These are phyloP conservation scores for Syncephalastrum sp. DNA, from an alignment of 371 early-diverging fungal species.

Conservation along the genomic window DNA sequence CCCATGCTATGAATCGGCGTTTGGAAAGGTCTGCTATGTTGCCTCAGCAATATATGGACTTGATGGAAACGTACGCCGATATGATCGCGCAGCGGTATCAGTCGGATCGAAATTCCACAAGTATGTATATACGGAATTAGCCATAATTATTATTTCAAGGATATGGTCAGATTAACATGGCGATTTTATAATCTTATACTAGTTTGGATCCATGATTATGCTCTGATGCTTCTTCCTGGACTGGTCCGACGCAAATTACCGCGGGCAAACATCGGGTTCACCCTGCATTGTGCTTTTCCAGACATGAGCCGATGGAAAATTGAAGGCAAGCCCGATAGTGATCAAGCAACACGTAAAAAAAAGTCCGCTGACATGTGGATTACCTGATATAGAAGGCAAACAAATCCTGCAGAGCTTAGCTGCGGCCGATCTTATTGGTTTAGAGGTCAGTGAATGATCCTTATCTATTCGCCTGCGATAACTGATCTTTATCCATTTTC, in stretches of 20 bases:
- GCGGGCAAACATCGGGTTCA: slow-evolving; percentile 88
- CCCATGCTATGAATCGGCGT: no score
- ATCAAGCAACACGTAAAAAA: no score
- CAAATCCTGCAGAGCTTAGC: slow-evolving; percentile 13
- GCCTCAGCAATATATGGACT: no score
- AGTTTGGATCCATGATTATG: slow-evolving; percentile 99
- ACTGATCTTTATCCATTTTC: no score
- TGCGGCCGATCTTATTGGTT: slow-evolving; percentile 16
- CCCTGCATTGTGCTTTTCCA: slow-evolving; percentile 97
- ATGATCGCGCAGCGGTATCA: slow-evolving; percentile 68
- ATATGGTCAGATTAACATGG: no score
- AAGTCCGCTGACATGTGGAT: no score
- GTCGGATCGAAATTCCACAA: slow-evolving; percentile 62
- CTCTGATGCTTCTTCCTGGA: slow-evolving; percentile 91
- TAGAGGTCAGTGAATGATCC: slow-evolving; percentile 8
- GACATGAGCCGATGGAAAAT: slow-evolving; percentile 2
- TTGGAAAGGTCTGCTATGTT: no score
- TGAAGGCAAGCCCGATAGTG: slow-evolving; percentile 1
- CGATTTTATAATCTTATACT: slow-evolving; percentile 10
- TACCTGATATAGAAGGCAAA: slow-evolving; percentile 6
- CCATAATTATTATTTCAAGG: no score
- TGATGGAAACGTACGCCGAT: slow-evolving; percentile 69
- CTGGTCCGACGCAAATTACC: slow-evolving; percentile 79
- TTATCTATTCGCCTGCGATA: no score
- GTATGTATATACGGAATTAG: no score